Base-by-base conservation (phyloP, 306 rosid species). In the Quercus ilex region DNA sequence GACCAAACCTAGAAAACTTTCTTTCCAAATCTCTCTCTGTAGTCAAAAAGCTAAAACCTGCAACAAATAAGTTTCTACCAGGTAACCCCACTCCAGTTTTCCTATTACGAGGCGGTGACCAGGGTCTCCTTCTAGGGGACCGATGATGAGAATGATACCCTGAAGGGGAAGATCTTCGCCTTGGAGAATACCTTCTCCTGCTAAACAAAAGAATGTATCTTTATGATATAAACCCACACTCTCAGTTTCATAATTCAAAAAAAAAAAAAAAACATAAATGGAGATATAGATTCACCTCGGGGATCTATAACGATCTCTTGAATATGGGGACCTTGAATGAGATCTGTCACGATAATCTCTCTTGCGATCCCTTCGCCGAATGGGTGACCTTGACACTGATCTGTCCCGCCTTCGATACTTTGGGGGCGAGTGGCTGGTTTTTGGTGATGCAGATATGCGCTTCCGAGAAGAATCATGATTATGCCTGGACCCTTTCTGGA, bases 21-120 rank as follows among this genome's bases (percentile, higher is more conserved):
- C 70, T 64, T 17, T 64, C 70, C 70, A 64, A 64, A 64, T 64
- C 70, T 26, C 69, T 62, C 33, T 62, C 69, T 18, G 43, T 64
- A 64, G 70, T 64, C 70, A 64, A 64, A 64, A 31, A 64, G 46
- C 70, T 15, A 64, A 64, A 64, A 31, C 70, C 69, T 30, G 70
- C 70, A 30, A 30, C 41, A 64, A 64, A 64, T 30, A 64, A 64
- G 33, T 30, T 64, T 64, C 43, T 64, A 31, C 41, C 69, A 12
- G 69, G 69, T 25, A 62, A 62, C 38, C 69, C 69, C 41, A 31
- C 70, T 30, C 70, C 70, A 64, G 70, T 28, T 9, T 1, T 30
- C 46, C 70, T 64, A 64, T 64, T 64, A 64, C 21, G 41, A 12
- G 70, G 43, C 3, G 70, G 43, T 28, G 46, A 64, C 70, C 70